phyloP scores from a whole-genome alignment of 2,329 filamentous ascomycete species.

The Curvularia spicifera region DNA sequence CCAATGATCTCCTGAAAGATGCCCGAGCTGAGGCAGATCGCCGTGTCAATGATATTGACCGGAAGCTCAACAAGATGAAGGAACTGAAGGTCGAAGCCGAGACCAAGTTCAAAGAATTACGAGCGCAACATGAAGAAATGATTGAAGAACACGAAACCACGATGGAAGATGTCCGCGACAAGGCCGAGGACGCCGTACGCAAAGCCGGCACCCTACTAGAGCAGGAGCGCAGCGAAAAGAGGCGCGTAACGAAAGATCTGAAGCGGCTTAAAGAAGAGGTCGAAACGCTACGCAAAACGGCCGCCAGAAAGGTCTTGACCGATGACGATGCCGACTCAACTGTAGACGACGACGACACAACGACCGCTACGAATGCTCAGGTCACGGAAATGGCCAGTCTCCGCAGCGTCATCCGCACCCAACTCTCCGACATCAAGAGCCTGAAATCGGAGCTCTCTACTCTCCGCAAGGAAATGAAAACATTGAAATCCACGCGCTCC shows the following conservation, averaged over 20 bases:
- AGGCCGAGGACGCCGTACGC: slow-evolving; percentile 46
- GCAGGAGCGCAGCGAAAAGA: slow-evolving; percentile 44
- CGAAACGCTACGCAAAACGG: slow-evolving; percentile 27
- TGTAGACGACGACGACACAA: slow-evolving; percentile 16
- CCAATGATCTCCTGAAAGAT: slow-evolving; percentile 35
- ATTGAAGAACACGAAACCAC: slow-evolving; percentile 36
- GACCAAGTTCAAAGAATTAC: slow-evolving; percentile 33
- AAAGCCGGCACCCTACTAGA: slow-evolving; percentile 43
- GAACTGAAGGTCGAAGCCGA: slow-evolving; percentile 38
- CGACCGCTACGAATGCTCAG: slow-evolving; percentile 23
- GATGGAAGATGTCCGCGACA: slow-evolving; percentile 40
- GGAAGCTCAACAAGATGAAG: slow-evolving; percentile 37
- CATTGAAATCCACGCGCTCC: slow-evolving; percentile 27
- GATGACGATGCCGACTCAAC: slow-evolving; percentile 18
- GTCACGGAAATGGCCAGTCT: slow-evolving; percentile 39
- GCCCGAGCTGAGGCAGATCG: slow-evolving; percentile 36
- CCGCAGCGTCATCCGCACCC: slow-evolving; percentile 35
- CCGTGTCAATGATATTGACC: slow-evolving; percentile 38
- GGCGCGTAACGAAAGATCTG: slow-evolving; percentile 35
- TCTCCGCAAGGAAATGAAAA: slow-evolving; percentile 25
- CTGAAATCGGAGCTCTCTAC: slow-evolving; percentile 30
- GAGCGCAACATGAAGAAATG: slow-evolving; percentile 36
- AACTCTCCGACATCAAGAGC: slow-evolving; percentile 33
- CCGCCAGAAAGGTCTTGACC: slow-evolving; percentile 13
- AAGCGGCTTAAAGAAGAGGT: slow-evolving; percentile 32